phyloP scores from a whole-genome alignment of 2,329 filamentous ascomycete genomes.

The Herpotrichia juniperi region DNA sequence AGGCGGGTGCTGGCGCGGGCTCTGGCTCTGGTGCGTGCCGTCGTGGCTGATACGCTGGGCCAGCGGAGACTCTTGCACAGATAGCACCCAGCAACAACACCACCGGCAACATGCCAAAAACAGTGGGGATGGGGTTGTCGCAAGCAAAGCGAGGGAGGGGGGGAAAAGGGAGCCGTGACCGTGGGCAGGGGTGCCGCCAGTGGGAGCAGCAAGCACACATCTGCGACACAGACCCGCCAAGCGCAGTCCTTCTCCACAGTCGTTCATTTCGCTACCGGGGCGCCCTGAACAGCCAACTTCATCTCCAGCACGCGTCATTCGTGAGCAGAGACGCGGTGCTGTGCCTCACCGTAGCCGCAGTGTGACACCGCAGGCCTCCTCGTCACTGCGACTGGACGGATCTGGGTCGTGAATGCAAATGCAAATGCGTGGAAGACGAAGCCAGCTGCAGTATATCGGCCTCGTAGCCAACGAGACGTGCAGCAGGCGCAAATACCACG shows the following conservation, averaged over 20 bases:
- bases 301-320: slow-evolving; percentile 27
- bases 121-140: too few species aligned
- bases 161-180: slow-evolving; percentile 7
- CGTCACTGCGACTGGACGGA: background rate
- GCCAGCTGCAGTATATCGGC: slow-evolving; percentile 13
- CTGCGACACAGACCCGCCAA: slow-evolving; percentile 40
- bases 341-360: slow-evolving; percentile 1
- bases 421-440: slow-evolving; percentile 15
- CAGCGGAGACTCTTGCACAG: too few species aligned
- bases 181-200: slow-evolving; percentile 28
- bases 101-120: background rate
- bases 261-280: slow-evolving; percentile 45
- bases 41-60: slow-evolving; percentile 2
- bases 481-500: slow-evolving; percentile 7
- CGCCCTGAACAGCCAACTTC: slow-evolving; percentile 26
- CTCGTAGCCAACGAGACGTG: slow-evolving; percentile 29
- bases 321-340: background rate
- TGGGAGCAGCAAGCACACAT: slow-evolving; percentile 14
- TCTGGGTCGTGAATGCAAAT: slow-evolving; percentile 8
- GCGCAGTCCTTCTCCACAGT: slow-evolving; percentile 43
- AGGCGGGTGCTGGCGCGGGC: background rate
- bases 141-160: background rate
- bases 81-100: background rate
- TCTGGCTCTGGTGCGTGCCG: background rate
- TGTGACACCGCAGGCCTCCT: slow-evolving; percentile 25